These are phyloP conservation scores for Silene vulgaris DNA, from an alignment of 179 eudicot genomes.

Conservation along the genomic window DNA sequence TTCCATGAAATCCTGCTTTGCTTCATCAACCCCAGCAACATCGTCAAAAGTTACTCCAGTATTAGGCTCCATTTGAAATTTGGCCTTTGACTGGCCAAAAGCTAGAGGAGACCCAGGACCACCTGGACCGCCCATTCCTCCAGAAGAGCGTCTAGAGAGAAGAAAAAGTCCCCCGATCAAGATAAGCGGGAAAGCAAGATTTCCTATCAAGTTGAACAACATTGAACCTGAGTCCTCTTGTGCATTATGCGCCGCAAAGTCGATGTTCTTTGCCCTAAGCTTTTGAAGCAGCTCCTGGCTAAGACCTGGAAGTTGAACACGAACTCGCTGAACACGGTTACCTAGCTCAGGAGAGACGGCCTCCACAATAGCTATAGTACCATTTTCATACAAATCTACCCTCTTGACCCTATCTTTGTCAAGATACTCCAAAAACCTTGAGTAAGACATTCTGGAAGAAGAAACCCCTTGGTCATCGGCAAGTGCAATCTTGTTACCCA, in stretches of 20 bases:
- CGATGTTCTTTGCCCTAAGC: conserved; percentile 87
- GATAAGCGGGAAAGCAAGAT: conserved; percentile 78
- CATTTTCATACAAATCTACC: conserved; percentile 86
- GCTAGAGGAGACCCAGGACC: conserved; percentile 83
- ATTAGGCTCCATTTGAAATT: conserved; percentile 99
- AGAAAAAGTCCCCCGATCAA: conserved; percentile 90
- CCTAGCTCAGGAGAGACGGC: conserved; percentile 95
- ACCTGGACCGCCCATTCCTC: conserved; percentile 99
- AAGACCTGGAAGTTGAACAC: conserved; percentile 95
- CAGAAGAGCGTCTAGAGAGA: conserved; percentile 77
- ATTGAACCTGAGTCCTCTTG: conserved; percentile 91
- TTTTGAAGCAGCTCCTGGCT: conserved; percentile 98
- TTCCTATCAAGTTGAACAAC: conserved; percentile 77
- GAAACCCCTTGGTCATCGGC: conserved; percentile 97
- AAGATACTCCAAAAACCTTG: conserved; percentile 83
- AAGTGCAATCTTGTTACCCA: conserved; percentile 52
- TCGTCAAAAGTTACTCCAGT: conserved; percentile 96
- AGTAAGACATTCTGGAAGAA: conserved; percentile 94
- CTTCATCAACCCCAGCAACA: conserved; percentile 98
- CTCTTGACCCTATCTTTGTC: conserved; percentile 86
- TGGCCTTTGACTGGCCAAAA: conserved; percentile 94
- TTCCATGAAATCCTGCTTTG: conserved; percentile 98
- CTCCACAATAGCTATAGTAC: conserved; percentile 93
- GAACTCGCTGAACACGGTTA: conserved; percentile 82
- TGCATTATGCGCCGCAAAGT: conserved; percentile 94